Percentiles rank a stretch among this genome's conserved stretches.
Evolutionary conservation across 306 rosid genomes (phyloP).

Genomic region (Prosopis cineraria): DNA sequence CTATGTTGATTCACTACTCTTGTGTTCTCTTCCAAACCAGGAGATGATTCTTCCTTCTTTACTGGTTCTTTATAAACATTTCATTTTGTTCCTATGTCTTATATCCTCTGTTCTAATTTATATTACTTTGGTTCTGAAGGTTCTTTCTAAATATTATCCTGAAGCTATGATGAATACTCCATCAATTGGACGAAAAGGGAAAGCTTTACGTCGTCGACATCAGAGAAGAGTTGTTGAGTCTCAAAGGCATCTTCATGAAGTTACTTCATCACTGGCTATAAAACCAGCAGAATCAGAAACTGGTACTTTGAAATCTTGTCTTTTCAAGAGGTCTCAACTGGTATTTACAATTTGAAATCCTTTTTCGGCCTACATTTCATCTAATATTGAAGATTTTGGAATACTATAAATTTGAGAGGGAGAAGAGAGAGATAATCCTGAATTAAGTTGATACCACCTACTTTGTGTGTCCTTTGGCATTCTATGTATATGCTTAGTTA

Average conservation of each 20-base stretch:
- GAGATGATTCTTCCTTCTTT: conserved; percentile 1
- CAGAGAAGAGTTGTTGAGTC: conserved; percentile 48
- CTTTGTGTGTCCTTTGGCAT: background rate
- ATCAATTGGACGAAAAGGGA: conserved; percentile 94
- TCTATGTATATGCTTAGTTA: conserved; percentile 21
- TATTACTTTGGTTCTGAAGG: conserved; percentile 47
- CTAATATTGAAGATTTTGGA: conserved; percentile 3
- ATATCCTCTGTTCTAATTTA: conserved; percentile 19
- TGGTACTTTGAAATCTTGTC: conserved; percentile 41
- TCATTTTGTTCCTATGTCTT: conserved; percentile 1
- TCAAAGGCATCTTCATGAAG: conserved; percentile 43
- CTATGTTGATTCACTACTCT: background rate
- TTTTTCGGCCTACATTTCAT: conserved; percentile 18
- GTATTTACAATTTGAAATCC: conserved; percentile 13
- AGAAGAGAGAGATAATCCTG: background rate
- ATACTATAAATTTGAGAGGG: conserved; percentile 5
- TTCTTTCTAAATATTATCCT: conserved; percentile 72
- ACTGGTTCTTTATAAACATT: conserved; percentile 2
- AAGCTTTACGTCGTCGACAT: conserved; percentile 81
- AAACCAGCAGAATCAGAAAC: conserved; percentile 38
- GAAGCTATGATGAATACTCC: conserved; percentile 59
- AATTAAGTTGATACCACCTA: conserved; percentile 15
- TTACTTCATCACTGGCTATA: conserved; percentile 11
- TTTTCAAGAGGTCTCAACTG: background rate
- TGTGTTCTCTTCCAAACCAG: conserved; percentile 1